Base-by-base conservation (phyloP, 139 green algal species). In the Edaphochlamys debaryana region DNA sequence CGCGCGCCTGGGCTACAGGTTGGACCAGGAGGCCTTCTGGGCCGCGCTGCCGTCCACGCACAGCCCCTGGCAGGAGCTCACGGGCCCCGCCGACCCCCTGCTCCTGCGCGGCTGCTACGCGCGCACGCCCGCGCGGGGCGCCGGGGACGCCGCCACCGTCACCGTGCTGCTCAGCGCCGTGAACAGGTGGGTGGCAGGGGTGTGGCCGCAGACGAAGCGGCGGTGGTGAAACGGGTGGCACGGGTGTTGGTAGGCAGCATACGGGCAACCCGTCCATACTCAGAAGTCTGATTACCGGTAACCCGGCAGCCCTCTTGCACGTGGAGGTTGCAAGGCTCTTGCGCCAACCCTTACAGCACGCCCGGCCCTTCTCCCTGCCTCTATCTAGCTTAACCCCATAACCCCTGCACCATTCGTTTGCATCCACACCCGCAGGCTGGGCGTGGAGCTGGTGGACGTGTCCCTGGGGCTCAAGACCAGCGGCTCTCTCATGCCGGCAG, bases 31-130 rank as follows among this genome's bases (percentile, higher is more conserved):
- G 64, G 30, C 52, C 30, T 84, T 87, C 54, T 87, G 82, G 82
- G 34, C 38, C 0, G 2, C 38, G 52, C 67, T 87, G 73, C 82
- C 50, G 32, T 8, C 3, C 38, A 54, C 41, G 1, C 62, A 41
- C 63, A 79, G 36, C 23, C 66, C 52, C 52, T 88, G 45, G 45
- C 45, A 54, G 69, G 89, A 93, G 84, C 78, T 93, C 67, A 87
- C 79, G 38, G 89, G 89, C 0, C 87, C 89, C 15, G 85, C 80
- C 17, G 89, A 93, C 60, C 89, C 89, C 19, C 4, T 93, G 40
- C 69, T 91, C 25, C 73, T 93, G 27, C 52, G 63, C n/a, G 85
- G 68, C 41, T 64, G 79, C 67, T 73, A 64, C 19, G 50, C 45
- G 32, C 48, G 58, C 40, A 23, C 54, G 25, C 23, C 79, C n/a